These are phyloP conservation scores for Diaporthe sp. DNA, from an alignment of 2,329 filamentous ascomycete species.

Conservation along the genomic window DNA sequence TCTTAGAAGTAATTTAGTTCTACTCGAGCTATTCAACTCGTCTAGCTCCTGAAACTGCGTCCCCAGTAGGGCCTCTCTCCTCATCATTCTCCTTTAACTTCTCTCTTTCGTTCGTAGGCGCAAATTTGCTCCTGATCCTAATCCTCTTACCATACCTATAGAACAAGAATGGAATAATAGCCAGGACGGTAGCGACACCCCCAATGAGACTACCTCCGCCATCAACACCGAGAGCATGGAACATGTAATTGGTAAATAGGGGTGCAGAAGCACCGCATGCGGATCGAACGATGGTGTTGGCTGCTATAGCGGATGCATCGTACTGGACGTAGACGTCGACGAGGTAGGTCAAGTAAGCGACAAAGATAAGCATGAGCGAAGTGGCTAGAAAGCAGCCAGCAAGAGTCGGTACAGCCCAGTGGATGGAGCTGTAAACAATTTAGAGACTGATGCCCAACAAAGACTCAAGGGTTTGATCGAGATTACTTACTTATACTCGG, in stretches of 20 bases:
- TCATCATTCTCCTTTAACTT: neutral
- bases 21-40: too few species aligned
- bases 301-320: constrained; percentile 65
- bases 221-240: constrained; percentile 67
- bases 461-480: too few species aligned
- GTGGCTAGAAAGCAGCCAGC: constrained; percentile 38
- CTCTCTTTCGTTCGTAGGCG: constrained; percentile 5
- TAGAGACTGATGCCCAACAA: too few species aligned
- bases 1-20: too few species aligned
- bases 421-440: constrained; percentile 57
- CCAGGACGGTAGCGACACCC: constrained; percentile 55
- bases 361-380: constrained; percentile 28
- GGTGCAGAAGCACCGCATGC: constrained; percentile 65
- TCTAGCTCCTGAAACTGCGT: too few species aligned
- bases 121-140: constrained; percentile 41
- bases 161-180: constrained; percentile 68
- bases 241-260: constrained; percentile 60
- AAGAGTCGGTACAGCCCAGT: constrained; percentile 64
- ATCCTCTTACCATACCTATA: constrained; percentile 60
- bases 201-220: constrained; percentile 64
- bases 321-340: constrained; percentile 65
- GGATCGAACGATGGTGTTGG: constrained; percentile 68
- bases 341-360: constrained; percentile 53
- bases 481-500: constrained; percentile 52
- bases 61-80: constrained; percentile 10